Percentiles rank a stretch among this genome's conserved stretches.
phyloP scores from a whole-genome alignment of 1,139 yeast genomes.

The Magnusiomyces magnusii region DNA sequence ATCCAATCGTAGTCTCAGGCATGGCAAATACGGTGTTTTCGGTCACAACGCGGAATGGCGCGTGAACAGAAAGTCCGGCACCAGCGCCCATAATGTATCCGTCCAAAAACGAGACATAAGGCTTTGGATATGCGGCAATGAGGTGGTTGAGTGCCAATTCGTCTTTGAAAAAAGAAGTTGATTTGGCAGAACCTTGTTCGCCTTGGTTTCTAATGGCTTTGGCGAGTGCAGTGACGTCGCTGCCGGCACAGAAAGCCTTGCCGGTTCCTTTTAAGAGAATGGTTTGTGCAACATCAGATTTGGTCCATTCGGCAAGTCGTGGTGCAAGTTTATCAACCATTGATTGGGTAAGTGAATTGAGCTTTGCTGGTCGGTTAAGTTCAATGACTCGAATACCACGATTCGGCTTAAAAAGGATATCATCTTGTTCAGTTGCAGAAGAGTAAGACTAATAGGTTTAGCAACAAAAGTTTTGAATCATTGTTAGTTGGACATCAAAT shows the following conservation, averaged over 20 bases:
- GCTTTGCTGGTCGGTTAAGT: constrained; percentile 72
- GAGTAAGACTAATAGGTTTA: constrained; percentile 9
- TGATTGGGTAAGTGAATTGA: constrained; percentile 74
- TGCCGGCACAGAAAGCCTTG: constrained; percentile 59
- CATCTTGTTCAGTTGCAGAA: constrained; percentile 29
- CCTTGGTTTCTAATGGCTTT: constrained; percentile 42
- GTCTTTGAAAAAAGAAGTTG: constrained; percentile 60
- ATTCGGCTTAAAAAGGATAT: constrained; percentile 46
- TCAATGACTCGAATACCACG: constrained; percentile 55
- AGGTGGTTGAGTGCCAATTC: constrained; percentile 81
- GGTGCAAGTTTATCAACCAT: constrained; percentile 75
- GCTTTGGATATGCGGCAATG: constrained; percentile 75
- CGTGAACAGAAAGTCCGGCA: constrained; percentile 84
- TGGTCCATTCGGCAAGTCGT: constrained; percentile 66
- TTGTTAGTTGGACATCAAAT: background rate
- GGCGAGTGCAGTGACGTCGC: constrained; percentile 76
- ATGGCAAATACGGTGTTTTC: constrained; percentile 87
- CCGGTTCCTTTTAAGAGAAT: constrained; percentile 65
- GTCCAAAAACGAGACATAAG: constrained; percentile 74
- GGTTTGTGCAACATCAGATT: constrained; percentile 55
- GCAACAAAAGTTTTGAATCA: background rate
- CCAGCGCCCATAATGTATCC: constrained; percentile 99
- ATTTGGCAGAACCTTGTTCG: constrained; percentile 32
- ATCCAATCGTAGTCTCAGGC: constrained; percentile 98
- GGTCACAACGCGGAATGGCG: constrained; percentile 87